These are phyloP conservation scores for Cyclotella cryptica DNA, from an alignment of 108 stramenopile genomes.

Conservation along the genomic window DNA sequence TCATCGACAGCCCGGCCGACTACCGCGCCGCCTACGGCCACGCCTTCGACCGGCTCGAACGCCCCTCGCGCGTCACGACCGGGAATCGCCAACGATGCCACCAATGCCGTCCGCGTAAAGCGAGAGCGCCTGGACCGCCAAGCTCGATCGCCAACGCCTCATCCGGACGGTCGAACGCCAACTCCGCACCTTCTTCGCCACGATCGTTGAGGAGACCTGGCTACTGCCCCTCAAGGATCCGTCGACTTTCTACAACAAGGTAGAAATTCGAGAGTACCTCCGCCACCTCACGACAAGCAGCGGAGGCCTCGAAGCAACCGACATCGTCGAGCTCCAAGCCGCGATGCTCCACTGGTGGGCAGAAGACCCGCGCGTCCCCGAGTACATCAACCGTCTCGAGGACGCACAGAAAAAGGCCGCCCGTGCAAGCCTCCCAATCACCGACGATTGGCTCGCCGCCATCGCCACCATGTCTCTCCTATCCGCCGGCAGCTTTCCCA, in stretches of 20 bases:
- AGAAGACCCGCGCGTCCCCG: constrained; percentile 3
- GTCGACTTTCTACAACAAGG: constrained; percentile 1
- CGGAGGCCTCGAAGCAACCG: neutral
- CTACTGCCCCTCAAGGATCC: neutral
- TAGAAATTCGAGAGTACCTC: neutral
- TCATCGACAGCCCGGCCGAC: neutral
- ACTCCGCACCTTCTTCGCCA: neutral
- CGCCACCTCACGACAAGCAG: neutral
- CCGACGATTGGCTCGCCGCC: constrained; percentile 13
- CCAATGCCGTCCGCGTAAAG: neutral
- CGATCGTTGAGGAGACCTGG: neutral
- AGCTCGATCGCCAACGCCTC: neutral
- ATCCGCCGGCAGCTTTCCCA: constrained; percentile 5
- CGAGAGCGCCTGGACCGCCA: neutral
- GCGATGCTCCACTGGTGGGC: neutral
- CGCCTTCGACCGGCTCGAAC: neutral
- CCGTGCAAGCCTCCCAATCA: constrained; percentile 19
- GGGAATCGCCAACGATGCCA: neutral
- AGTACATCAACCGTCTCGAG: constrained; percentile 27
- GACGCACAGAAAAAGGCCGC: constrained; percentile 7
- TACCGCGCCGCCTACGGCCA: neutral
- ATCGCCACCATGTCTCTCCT: constrained; percentile 15
- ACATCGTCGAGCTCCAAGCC: neutral
- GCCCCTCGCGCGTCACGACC: neutral
- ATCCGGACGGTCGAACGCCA: neutral